Evolutionary conservation across 2,329 filamentous ascomycete species (phyloP), one percentile per base, ranked within the genome.

Genomic region (Neofusicoccum ribis): DNA sequence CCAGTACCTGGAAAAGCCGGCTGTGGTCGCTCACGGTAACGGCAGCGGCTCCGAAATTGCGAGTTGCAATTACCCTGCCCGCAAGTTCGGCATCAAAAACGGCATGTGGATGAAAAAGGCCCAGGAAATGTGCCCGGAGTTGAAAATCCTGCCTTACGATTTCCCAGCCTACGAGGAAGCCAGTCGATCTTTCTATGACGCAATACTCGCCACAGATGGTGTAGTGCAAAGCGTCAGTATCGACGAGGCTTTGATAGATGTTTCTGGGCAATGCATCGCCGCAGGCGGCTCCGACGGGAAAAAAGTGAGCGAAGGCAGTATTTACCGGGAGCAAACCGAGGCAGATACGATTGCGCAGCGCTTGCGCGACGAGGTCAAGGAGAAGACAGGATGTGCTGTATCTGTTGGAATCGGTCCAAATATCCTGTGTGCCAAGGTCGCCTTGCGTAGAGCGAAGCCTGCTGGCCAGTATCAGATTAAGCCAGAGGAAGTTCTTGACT

Each of bases 71-170:
- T 99, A 99, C 74, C 88, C 90, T 20, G 95, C 96, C 6, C 88
- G 95, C 43, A 84, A 86, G 37, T 95, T 89, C 70, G 94, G 94
- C 1, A 84, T 99, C 63, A 97, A 93, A 74, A 99, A 99, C 70
- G 96, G 96, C 43, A 99, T 98, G 95, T 99, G 96, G 95, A 98
- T 99, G 94, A 96, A 94, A 75, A 85, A 86, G 39, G 95, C 95
- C 0, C 83, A 90, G 66, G 89, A 95, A 69, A 77, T 95, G 17
- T 99, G 93, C 73, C 89, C 94, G 0, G 87, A 92, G 23, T 82
- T 99, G 17, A 93, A 96, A 70, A 89, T 98, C 1, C 75, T 99
- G n/a, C 91, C 93, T 0, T 99, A 99, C 71, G 93, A 99, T 73
- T 99, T 98, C 73, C 89, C 91, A 1, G 94, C 89, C 0, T 99